Percentiles rank a stretch among this genome's conserved stretches.
Conservation (phyloP, 2,329 filamentous ascomycete genomes). For the Epichloe scottii region DNA sequence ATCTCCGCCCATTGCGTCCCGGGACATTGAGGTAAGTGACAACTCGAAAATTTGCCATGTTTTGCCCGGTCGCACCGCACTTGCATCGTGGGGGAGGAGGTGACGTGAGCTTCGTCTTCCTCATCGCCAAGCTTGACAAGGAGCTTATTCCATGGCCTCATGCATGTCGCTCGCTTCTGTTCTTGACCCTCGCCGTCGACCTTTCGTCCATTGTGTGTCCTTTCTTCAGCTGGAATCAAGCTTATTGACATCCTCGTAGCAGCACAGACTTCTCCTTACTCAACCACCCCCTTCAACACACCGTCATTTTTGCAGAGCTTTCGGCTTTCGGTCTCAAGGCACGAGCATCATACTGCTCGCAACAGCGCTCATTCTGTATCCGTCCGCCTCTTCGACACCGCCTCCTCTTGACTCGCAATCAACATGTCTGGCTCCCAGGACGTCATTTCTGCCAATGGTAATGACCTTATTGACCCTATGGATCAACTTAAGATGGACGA, state of each 20-base stretch:
- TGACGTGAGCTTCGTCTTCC: neutral
- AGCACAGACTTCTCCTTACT: neutral
- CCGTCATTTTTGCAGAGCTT: neutral
- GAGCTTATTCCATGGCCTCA: neutral
- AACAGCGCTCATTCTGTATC: conserved; percentile 7
- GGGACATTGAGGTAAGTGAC: neutral
- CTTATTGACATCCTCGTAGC: neutral
- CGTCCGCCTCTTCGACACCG: neutral
- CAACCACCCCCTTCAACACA: neutral
- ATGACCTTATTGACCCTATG: conserved; percentile 47
- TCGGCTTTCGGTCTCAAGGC: neutral
- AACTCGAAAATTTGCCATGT: neutral
- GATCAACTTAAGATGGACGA: conserved; percentile 57
- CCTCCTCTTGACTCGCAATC: neutral
- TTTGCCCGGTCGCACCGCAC: neutral
- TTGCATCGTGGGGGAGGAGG: neutral
- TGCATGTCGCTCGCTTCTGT: neutral
- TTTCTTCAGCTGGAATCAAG: neutral
- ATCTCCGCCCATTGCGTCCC: neutral
- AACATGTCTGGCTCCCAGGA: conserved; percentile 53
- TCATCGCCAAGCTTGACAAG: neutral
- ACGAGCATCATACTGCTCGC: neutral
- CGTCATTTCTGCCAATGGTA: conserved; percentile 42
- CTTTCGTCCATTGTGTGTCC: neutral
- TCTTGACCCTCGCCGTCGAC: neutral